Percentiles rank a stretch among this genome's conserved stretches.
phyloP scores from a whole-genome alignment of 2,329 filamentous ascomycete species.

The Colletotrichum spinosum region DNA sequence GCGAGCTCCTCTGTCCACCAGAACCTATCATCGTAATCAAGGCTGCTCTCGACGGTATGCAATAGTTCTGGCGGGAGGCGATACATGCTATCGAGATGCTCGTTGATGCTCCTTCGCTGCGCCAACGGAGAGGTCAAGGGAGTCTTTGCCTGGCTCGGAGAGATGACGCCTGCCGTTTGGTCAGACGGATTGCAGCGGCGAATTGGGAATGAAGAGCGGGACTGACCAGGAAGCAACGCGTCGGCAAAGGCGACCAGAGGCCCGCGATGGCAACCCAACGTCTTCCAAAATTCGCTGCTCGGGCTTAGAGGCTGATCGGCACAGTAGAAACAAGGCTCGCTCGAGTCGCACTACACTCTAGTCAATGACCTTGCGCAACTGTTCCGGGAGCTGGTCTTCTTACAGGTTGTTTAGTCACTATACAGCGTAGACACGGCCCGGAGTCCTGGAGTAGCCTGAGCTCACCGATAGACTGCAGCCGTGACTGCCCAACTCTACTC shows the following conservation, averaged over 20 bases:
- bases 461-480: constrained; percentile 68
- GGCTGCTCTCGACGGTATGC: constrained; percentile 55
- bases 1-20: constrained; percentile 68
- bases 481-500: constrained; percentile 63
- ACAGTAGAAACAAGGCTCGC: constrained; percentile 62
- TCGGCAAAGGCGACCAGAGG: constrained; percentile 60
- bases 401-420: constrained; percentile 59
- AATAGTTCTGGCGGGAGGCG: constrained; percentile 53
- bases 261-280: constrained; percentile 64
- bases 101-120: constrained; percentile 62
- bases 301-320: constrained; percentile 50
- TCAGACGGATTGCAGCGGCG: background rate
- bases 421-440: constrained; percentile 65
- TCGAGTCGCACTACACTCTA: constrained; percentile 61
- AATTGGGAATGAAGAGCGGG: background rate
- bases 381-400: constrained; percentile 37
- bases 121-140: constrained; percentile 63
- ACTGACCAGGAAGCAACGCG: constrained; percentile 62
- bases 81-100: constrained; percentile 61
- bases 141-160: constrained; percentile 62
- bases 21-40: constrained; percentile 68
- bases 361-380: constrained; percentile 10
- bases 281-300: constrained; percentile 59
- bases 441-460: constrained; percentile 61
- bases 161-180: constrained; percentile 53